Conservation (phyloP, 495 filamentous ascomycete species). For the Aspergillus sclerotiicarbonarius region DNA sequence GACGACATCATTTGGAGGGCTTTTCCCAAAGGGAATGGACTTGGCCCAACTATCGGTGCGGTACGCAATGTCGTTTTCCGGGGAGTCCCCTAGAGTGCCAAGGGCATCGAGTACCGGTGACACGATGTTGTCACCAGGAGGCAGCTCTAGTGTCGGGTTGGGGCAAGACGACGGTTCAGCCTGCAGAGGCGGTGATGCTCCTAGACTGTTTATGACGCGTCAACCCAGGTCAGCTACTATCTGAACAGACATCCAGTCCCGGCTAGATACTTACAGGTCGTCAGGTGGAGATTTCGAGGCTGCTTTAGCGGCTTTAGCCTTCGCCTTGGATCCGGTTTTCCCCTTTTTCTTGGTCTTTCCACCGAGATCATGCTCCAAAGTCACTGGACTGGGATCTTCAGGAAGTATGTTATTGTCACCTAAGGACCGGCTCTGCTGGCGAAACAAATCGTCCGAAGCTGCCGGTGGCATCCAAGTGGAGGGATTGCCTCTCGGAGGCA, state of each 20-base stretch:
- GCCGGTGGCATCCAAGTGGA: conserved; percentile 48
- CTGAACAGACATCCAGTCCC: background rate
- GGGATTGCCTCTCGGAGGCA: conserved; percentile 33
- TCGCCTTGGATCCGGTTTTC: conserved; percentile 37
- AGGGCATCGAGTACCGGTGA: conserved; percentile 47
- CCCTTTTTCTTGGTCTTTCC: conserved; percentile 50
- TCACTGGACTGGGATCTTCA: conserved; percentile 25
- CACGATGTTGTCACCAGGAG: conserved; percentile 31
- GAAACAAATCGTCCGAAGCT: conserved; percentile 45
- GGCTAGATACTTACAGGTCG: conserved; percentile 38
- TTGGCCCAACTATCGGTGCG: conserved; percentile 51
- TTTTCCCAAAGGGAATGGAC: conserved; percentile 49
- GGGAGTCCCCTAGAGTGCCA: conserved; percentile 29
- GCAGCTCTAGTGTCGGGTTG: conserved; percentile 25
- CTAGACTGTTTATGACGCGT: conserved; percentile 21
- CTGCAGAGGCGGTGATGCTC: conserved; percentile 30
- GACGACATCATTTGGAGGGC: conserved; percentile 44
- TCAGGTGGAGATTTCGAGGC: conserved; percentile 35
- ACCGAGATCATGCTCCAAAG: conserved; percentile 41
- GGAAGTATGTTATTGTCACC: conserved; percentile 35
- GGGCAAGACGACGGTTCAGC: conserved; percentile 39
- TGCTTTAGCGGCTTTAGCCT: conserved; percentile 39
- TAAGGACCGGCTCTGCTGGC: conserved; percentile 41
- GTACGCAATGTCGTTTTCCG: conserved; percentile 34
- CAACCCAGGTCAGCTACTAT: background rate